Base-by-base conservation (phyloP, 1,284 basidiomycete species). In the Schizophyllum amplum region DNA sequence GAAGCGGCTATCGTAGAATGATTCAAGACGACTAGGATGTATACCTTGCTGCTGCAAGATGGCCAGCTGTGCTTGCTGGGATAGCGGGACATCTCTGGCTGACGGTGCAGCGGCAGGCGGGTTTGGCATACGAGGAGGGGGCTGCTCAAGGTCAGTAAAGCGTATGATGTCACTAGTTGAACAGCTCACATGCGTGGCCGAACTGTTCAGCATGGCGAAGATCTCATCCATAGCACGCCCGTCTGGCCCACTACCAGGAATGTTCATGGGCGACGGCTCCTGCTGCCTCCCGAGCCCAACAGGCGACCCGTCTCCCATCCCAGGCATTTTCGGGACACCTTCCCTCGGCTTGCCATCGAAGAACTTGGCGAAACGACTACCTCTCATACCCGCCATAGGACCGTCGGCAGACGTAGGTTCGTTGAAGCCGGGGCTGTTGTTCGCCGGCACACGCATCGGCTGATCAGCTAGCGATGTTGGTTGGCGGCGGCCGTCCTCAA, bases 321-420 rank as follows among this genome's bases (percentile, higher is more conserved):
- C n/a, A 46, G 15, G 48, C 48, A 50, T 22, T 20, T 21, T 26
- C 67, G 49, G 60, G 60, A 52, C 61, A 49, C 58, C 57, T 5
- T 87, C 85, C 61, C 80, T 79, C 27, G 69, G 67, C 68, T 87
- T 90, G n/a, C 77, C 77, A 62, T 90, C 89, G 60, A 90, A 91
- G 67, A 90, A 89, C 66, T 90, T 91, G 26, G 87, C 88, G 67
- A 91, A 87, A 24, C 88, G 82, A 66, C 88, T 90, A 26, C 87
- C 87, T 68, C 84, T 88, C 74, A 65, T 79, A 73, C 20, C 75
- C 75, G 42, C 71, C 69, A 46, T 76, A 23, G 72, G 67, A 22
- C 72, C 61, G 51, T 67, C 66, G 21, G 61, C 54, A 4, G 59
- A 50, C n/a, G 58, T 24, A 17, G 60, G 13, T 42, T 61, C 62